Conservation (phyloP, 805 yeast species). For the Lipomyces yamanashiensis region DNA sequence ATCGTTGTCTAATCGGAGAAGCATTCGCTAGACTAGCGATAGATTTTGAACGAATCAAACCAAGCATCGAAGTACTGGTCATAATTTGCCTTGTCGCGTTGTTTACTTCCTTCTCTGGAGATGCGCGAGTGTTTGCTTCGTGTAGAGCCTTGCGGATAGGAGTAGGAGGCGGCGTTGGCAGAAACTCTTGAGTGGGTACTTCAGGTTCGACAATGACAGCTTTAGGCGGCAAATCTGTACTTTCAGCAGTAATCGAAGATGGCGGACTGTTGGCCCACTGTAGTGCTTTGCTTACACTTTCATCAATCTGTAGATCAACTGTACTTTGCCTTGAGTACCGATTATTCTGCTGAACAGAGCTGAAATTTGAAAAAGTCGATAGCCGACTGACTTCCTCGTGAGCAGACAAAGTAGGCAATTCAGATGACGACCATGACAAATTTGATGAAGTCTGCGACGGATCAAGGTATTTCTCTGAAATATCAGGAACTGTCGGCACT, state of each 20-base stretch:
- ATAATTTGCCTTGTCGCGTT: neutral
- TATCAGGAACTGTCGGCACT: neutral
- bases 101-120: neutral
- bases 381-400: neutral
- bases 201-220: neutral
- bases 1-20: no score
- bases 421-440: neutral
- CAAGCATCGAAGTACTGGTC: neutral
- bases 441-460: no score
- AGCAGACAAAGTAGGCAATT: neutral
- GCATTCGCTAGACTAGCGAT: no score
- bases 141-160: neutral
- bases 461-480: neutral
- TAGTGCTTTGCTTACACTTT: conserved; percentile 10
- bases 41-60: neutral
- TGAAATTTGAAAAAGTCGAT: neutral
- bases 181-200: neutral
- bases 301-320: conserved; percentile 13
- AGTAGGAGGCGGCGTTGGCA: conserved; percentile 1
- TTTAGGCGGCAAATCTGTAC: neutral
- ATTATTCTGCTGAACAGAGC: neutral
- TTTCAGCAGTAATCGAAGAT: neutral
- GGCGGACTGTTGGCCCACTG: conserved; percentile 16
- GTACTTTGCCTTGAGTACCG: neutral
- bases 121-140: neutral